These are phyloP conservation scores for Sherardia arvensis DNA, from an alignment of 257 asterid genomes.

Conservation along the genomic window DNA sequence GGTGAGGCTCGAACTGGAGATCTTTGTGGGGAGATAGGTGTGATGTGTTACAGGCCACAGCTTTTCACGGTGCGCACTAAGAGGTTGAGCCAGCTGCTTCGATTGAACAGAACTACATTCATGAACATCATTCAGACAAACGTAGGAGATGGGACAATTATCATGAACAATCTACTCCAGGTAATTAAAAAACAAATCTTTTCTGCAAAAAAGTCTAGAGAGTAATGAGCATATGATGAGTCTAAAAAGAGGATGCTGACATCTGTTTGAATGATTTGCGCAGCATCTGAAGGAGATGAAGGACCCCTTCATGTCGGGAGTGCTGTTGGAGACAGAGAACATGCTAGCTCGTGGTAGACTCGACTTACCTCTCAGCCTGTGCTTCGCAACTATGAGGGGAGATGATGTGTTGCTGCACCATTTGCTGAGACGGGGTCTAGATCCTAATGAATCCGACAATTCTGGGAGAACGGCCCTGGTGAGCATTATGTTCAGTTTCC, in stretches of 20 bases:
- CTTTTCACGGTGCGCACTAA: slow-evolving; percentile 78
- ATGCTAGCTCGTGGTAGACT: slow-evolving; percentile 90
- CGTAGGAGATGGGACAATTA: slow-evolving; percentile 75
- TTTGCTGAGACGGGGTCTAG: slow-evolving; percentile 78
- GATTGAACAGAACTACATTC: slow-evolving; percentile 70
- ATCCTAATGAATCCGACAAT: slow-evolving; percentile 75
- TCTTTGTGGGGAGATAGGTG: slow-evolving; percentile 86
- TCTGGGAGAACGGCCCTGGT: slow-evolving; percentile 67
- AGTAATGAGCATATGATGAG: not conserved
- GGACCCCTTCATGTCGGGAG: slow-evolving; percentile 87
- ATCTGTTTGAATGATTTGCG: not conserved
- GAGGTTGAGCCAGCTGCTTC: slow-evolving; percentile 62
- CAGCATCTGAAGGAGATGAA: slow-evolving; percentile 78
- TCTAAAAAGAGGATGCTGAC: not conserved
- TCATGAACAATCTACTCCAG: slow-evolving; percentile 90
- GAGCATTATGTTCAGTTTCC: not conserved
- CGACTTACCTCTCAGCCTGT: slow-evolving; percentile 85
- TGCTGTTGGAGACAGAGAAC: slow-evolving; percentile 64
- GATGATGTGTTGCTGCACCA: slow-evolving; percentile 80
- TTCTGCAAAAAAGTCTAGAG: not conserved
- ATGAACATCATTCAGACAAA: slow-evolving; percentile 79
- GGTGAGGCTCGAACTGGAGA: slow-evolving; percentile 85
- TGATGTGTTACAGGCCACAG: slow-evolving; percentile 84
- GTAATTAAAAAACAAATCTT: slow-evolving; percentile 25
- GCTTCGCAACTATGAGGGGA: slow-evolving; percentile 84